Conservation (phyloP, 345 rosid species). For the Salix viminalis region DNA sequence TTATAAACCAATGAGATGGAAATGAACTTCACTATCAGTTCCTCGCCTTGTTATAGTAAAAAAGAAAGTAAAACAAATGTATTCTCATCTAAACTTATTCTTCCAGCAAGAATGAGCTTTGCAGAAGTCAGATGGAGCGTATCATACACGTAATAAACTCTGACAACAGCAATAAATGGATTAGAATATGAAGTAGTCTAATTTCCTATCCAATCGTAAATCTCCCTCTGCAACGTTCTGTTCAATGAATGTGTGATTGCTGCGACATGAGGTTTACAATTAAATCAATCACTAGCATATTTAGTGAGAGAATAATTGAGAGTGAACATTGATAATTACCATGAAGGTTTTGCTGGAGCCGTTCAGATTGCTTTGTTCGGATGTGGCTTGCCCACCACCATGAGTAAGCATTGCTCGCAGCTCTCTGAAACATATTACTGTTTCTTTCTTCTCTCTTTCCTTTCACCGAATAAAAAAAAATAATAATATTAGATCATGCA, state of each 20-base stretch:
- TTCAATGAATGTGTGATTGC: background rate
- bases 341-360: constrained; percentile 75
- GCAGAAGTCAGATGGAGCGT: background rate
- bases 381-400: constrained; percentile 98
- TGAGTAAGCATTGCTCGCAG: constrained; percentile 74
- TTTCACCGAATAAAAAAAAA: background rate
- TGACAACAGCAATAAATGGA: too few relatives aligned
- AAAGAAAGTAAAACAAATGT: background rate
- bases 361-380: constrained; percentile 79
- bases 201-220: background rate
- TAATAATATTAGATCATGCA: background rate
- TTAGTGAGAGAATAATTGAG: background rate
- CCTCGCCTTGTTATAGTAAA: background rate
- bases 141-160: too few relatives aligned
- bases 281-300: background rate
- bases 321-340: constrained; percentile 24
- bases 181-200: background rate
- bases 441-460: background rate
- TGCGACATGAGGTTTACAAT: background rate
- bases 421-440: constrained; percentile 60
- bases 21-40: background rate
- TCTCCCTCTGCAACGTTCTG: too few relatives aligned
- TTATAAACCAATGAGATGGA: background rate
- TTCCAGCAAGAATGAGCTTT: background rate
- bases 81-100: background rate